Conservation (phyloP, 768 basidiomycete genomes). For the Phaeotremella fagi region DNA sequence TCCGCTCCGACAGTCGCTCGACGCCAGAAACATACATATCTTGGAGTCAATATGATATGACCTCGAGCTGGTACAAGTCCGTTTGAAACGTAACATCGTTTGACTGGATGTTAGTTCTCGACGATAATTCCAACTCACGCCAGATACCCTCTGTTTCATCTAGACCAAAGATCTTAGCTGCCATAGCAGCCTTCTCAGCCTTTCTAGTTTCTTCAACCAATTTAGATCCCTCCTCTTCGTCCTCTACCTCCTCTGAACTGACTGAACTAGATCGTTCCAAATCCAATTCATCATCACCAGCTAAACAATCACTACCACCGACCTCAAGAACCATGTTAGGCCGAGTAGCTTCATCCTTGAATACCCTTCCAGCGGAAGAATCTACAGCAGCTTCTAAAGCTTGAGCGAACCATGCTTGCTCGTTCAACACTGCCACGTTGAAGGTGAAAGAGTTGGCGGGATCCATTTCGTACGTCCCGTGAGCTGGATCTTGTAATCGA, state of each 20-base stretch:
- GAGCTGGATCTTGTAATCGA: background rate
- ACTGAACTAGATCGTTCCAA: background rate
- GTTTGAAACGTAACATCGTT: constrained; percentile 43
- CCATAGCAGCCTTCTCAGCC: constrained; percentile 27
- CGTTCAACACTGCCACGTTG: constrained; percentile 43
- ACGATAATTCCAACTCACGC: constrained; percentile 26
- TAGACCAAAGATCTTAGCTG: constrained; percentile 40
- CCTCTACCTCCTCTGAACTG: constrained; percentile 10
- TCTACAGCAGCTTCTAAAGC: constrained; percentile 27
- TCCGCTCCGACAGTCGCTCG: constrained; percentile 32
- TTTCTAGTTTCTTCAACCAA: constrained; percentile 16
- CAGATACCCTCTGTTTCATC: constrained; percentile 36
- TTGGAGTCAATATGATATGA: constrained; percentile 41
- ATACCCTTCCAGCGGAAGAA: constrained; percentile 8
- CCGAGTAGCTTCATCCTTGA: constrained; percentile 14
- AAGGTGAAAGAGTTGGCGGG: constrained; percentile 22
- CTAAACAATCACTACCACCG: constrained; percentile 31
- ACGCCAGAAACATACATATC: constrained; percentile 46
- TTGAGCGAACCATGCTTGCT: constrained; percentile 36
- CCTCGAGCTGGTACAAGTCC: constrained; percentile 41
- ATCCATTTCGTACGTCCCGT: background rate
- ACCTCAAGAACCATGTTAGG: constrained; percentile 35
- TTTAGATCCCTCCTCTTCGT: constrained; percentile 8
- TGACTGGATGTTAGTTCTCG: constrained; percentile 22
- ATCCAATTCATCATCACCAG: constrained; percentile 31